phyloP scores from a whole-genome alignment of 805 yeast genomes.

The Candida hungchunana region DNA sequence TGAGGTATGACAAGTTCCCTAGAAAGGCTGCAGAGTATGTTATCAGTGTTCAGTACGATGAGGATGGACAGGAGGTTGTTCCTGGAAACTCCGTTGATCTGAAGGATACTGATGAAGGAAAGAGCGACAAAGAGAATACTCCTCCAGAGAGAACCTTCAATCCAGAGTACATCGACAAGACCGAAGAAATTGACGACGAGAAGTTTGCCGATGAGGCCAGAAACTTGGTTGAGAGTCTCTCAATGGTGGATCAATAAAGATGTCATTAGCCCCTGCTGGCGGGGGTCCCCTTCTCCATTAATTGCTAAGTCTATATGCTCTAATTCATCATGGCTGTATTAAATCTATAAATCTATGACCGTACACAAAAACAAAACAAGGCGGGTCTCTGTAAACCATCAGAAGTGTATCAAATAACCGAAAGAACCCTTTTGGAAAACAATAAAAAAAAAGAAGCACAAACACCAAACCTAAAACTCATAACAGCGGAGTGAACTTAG shows the following conservation, averaged over 20 bases:
- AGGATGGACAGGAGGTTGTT: constrained; percentile 1
- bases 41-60: background rate
- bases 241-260: background rate
- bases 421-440: background rate
- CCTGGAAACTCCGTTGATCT: background rate
- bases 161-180: background rate
- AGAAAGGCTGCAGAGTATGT: constrained; percentile 19
- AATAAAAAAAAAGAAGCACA: background rate
- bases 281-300: background rate
- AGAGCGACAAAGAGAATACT: background rate
- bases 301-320: too few relatives aligned
- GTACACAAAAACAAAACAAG: background rate
- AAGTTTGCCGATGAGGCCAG: constrained; percentile 25
- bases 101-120: constrained; percentile 2
- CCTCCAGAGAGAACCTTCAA: background rate
- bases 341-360: constrained; percentile 9
- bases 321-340: background rate
- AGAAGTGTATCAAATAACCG: background rate
- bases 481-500: constrained; percentile 25
- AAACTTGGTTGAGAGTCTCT: constrained; percentile 21
- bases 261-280: background rate
- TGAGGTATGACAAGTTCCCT: constrained; percentile 56
- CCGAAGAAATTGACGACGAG: constrained; percentile 12
- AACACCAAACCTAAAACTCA: constrained; percentile 9
- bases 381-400: background rate